phyloP scores from a whole-genome alignment of 164 flowering plant genomes.

The Vitis rupestris region DNA sequence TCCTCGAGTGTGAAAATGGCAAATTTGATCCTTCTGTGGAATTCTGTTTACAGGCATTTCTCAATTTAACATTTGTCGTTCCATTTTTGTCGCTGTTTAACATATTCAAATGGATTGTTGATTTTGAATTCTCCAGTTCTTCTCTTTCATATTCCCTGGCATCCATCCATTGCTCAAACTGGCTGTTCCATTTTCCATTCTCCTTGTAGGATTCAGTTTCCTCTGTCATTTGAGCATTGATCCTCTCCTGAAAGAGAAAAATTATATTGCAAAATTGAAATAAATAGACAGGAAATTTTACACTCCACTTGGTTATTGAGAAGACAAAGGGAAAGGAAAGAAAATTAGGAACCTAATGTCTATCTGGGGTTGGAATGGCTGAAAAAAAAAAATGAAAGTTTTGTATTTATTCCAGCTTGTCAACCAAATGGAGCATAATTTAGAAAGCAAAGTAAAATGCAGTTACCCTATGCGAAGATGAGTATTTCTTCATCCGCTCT shows the following conservation, averaged over 20 bases:
- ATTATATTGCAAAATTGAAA: conserved; percentile 1
- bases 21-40: conserved; percentile 16
- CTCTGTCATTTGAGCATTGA: conserved; percentile 21
- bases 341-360: not conserved
- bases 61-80: conserved; percentile 10
- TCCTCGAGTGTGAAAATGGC: conserved; percentile 29
- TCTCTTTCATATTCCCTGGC: conserved; percentile 6
- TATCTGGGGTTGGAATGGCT: too few species aligned
- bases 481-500: conserved; percentile 51
- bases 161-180: conserved; percentile 19
- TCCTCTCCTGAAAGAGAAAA: conserved; percentile 37
- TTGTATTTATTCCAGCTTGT: too few species aligned
- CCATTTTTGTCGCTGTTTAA: not conserved
- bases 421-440: not conserved
- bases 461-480: conserved; percentile 52
- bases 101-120: conserved; percentile 2
- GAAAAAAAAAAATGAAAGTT: too few species aligned
- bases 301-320: not conserved
- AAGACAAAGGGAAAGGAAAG: not conserved
- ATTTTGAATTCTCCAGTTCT: conserved; percentile 4
- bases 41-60: conserved; percentile 16
- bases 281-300: not conserved
- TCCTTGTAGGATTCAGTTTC: conserved; percentile 19
- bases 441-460: not conserved
- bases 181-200: conserved; percentile 12